A percentile compares a stretch with the other conserved stretches of the same genome.
Conservation (phyloP, 2,329 filamentous ascomycete species). For the Cladosporium austrohemisphaericum region DNA sequence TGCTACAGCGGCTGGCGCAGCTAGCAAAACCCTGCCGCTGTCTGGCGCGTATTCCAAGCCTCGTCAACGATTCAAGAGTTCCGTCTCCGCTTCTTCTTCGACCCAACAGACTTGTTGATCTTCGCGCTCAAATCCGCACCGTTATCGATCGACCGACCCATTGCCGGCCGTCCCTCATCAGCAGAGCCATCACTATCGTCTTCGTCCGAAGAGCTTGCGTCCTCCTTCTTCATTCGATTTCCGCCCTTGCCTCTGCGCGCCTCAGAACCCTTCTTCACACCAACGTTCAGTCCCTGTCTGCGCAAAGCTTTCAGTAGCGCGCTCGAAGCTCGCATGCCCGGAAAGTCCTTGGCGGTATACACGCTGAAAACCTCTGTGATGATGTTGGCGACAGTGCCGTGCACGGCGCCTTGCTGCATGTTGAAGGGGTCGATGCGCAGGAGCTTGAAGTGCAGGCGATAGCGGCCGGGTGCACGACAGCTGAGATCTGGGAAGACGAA, state of each 20-base stretch:
- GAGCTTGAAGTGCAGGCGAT: slow-evolving; percentile 69
- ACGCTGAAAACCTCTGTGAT: slow-evolving; percentile 73
- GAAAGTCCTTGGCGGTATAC: slow-evolving; percentile 81
- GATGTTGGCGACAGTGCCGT: slow-evolving; percentile 48
- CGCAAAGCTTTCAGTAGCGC: slow-evolving; percentile 69
- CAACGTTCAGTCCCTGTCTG: slow-evolving; percentile 76
- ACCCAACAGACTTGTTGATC: slow-evolving; percentile 2
- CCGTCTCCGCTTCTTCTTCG: slow-evolving; percentile 19
- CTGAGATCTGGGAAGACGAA: slow-evolving; percentile 83
- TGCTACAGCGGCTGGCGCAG: too few relatives aligned
- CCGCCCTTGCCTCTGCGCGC: slow-evolving; percentile 36
- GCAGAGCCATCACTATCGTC: slow-evolving; percentile 60
- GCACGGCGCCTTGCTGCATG: slow-evolving; percentile 51
- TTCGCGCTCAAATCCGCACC: slow-evolving; percentile 14
- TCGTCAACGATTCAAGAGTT: slow-evolving; percentile 3
- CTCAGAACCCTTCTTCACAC: slow-evolving; percentile 81
- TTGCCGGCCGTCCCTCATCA: slow-evolving; percentile 6
- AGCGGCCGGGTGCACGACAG: slow-evolving; percentile 72
- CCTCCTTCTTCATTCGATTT: slow-evolving; percentile 34
- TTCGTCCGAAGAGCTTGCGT: slow-evolving; percentile 57
- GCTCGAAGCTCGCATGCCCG: slow-evolving; percentile 76
- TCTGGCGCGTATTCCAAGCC: too few relatives aligned
- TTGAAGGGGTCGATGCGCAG: slow-evolving; percentile 64
- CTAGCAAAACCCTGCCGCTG: too few relatives aligned
- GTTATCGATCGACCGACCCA: not conserved